These are phyloP conservation scores for Mortierella hygrophila DNA, from an alignment of 192 early-diverging fungal genomes.

Conservation along the genomic window DNA sequence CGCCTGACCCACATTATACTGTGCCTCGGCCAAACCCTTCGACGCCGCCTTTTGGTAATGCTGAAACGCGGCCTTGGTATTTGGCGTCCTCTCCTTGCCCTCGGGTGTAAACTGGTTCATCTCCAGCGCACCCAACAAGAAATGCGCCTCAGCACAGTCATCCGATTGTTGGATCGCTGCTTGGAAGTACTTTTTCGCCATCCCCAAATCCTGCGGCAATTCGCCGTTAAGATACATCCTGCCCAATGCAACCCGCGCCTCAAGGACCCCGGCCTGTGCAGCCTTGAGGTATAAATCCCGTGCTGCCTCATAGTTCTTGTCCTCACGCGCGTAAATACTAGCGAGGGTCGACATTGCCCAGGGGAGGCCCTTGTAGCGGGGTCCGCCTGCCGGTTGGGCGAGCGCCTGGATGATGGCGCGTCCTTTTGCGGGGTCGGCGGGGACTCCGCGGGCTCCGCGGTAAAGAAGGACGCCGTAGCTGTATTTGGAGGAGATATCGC, in stretches of 20 bases:
- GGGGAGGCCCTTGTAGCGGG: slow-evolving; percentile 52
- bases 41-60: slow-evolving; percentile 63
- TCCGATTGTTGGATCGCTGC: slow-evolving; percentile 45
- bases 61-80: slow-evolving; percentile 57
- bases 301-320: slow-evolving; percentile 54
- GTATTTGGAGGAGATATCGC: slow-evolving; percentile 58
- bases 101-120: slow-evolving; percentile 8
- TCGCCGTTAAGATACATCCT: slow-evolving; percentile 53
- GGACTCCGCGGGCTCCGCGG: slow-evolving; percentile 57
- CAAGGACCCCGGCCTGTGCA: slow-evolving; percentile 44
- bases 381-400: slow-evolving; percentile 24
- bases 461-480: slow-evolving; percentile 64
- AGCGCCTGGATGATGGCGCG: slow-evolving; percentile 54
- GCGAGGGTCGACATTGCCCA: slow-evolving; percentile 62
- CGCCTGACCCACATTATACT: slow-evolving; percentile 63
- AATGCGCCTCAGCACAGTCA: slow-evolving; percentile 30
- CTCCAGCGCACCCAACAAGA: slow-evolving; percentile 34
- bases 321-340: slow-evolving; percentile 57
- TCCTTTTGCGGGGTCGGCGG: slow-evolving; percentile 50
- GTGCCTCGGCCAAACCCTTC: slow-evolving; percentile 66
- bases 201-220: slow-evolving; percentile 17
- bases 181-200: slow-evolving; percentile 59
- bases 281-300: slow-evolving; percentile 62
- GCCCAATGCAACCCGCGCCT: slow-evolving; percentile 59
- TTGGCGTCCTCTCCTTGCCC: slow-evolving; percentile 25